Evolutionary conservation across 345 rosid genomes (phyloP).

Genomic region (Litchi chinensis): DNA sequence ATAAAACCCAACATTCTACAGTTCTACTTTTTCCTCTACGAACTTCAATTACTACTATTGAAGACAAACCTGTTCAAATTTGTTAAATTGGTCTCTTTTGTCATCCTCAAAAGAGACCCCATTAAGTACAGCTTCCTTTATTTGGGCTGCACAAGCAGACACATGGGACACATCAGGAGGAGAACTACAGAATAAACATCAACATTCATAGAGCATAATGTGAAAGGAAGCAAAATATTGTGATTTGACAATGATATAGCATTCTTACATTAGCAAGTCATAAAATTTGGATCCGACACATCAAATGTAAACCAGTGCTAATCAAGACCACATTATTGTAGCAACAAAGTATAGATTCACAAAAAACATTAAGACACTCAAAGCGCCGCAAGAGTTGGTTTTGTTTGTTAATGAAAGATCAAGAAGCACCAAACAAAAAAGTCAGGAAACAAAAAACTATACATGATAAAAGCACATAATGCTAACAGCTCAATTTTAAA

Average conservation of each 20-base stretch:
- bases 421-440: slow-evolving; percentile 1
- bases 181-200: slow-evolving; percentile 9
- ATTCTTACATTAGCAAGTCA: not conserved
- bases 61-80: slow-evolving; percentile 75
- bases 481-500: not conserved
- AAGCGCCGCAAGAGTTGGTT: slow-evolving; percentile 67
- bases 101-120: slow-evolving; percentile 94
- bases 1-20: no score
- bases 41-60: slow-evolving; percentile 10
- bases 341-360: not conserved
- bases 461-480: not conserved
- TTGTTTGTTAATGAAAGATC: slow-evolving; percentile 42
- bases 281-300: not conserved
- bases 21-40: not conserved
- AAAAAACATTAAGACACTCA: slow-evolving; percentile 43
- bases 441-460: not conserved
- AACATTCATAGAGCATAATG: not conserved
- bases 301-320: not conserved
- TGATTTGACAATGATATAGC: not conserved
- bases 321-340: not conserved
- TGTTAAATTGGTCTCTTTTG: slow-evolving; percentile 80
- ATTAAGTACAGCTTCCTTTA: slow-evolving; percentile 82
- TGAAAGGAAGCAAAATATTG: not conserved
- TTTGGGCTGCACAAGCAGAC: slow-evolving; percentile 50
- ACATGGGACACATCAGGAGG: slow-evolving; percentile 20